Evolutionary conservation across 2,329 filamentous ascomycete genomes (phyloP).

Genomic region (Neospermospora avenae): DNA sequence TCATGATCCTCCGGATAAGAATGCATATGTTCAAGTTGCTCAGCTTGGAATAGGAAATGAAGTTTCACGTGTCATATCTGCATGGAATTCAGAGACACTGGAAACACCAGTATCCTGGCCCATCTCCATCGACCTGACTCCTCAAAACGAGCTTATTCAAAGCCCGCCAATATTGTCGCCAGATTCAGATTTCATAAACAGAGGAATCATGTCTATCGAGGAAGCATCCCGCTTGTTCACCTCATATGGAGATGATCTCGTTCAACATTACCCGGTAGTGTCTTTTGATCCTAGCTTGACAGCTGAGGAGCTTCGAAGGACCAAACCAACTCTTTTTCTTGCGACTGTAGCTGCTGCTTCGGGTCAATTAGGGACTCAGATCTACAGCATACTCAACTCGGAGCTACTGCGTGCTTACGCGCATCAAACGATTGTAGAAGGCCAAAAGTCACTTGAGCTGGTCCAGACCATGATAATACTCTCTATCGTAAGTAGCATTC

Average conservation of each 20-base stretch:
- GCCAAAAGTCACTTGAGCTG: slow-evolving; percentile 47
- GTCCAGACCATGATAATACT: slow-evolving; percentile 46
- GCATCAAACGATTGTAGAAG: slow-evolving; percentile 42
- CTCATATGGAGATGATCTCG: slow-evolving; percentile 55
- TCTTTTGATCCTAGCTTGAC: slow-evolving; percentile 51
- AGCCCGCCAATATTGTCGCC: slow-evolving; percentile 13
- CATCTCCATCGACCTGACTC: not conserved
- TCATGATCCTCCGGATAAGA: not conserved
- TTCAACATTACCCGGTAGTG: slow-evolving; percentile 56
- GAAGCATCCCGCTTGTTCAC: slow-evolving; percentile 51
- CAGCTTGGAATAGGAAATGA: not conserved
- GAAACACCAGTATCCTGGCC: not conserved
- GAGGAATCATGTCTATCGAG: slow-evolving; percentile 53
- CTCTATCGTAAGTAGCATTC: slow-evolving; percentile 29
- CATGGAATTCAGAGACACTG: not conserved
- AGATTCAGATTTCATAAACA: slow-evolving; percentile 45
- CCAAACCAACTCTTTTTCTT: slow-evolving; percentile 65
- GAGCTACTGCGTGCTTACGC: slow-evolving; percentile 45
- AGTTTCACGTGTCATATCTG: not conserved
- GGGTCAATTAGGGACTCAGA: slow-evolving; percentile 42
- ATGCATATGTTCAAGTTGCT: not conserved
- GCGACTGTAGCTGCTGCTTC: slow-evolving; percentile 63
- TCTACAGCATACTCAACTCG: slow-evolving; percentile 42
- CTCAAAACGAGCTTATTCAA: not conserved
- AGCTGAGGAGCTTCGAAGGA: slow-evolving; percentile 49